phyloP scores from a whole-genome alignment of 2,329 filamentous ascomycete species.

The Trematosphaeria pertusa region DNA sequence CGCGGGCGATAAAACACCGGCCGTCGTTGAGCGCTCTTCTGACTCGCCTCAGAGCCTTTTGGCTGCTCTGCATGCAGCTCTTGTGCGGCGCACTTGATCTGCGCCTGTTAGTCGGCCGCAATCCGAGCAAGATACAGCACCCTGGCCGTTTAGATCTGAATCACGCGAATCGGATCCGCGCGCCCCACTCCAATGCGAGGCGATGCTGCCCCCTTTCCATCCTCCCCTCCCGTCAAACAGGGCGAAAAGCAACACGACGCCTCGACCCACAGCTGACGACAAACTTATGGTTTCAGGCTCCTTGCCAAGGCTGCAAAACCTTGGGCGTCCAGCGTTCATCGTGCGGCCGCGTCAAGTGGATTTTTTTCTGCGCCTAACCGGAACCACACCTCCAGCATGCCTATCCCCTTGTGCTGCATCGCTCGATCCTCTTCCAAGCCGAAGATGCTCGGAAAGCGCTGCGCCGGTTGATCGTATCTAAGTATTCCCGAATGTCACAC shows the following conservation, averaged over 20 bases:
- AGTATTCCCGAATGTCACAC: constrained; percentile 6
- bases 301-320: constrained; percentile 15
- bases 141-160: constrained; percentile 46
- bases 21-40: constrained; percentile 5
- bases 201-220: constrained; percentile 26
- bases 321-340: constrained; percentile 16
- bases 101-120: no score
- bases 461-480: constrained; percentile 18
- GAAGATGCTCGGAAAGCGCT: constrained; percentile 10
- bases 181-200: constrained; percentile 36
- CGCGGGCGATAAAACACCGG: no score
- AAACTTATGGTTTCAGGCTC: constrained; percentile 23
- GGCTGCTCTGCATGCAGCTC: constrained; percentile 9
- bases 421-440: constrained; percentile 2
- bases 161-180: constrained; percentile 41
- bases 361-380: background rate
- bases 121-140: constrained; percentile 39
- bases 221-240: constrained; percentile 12
- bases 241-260: constrained; percentile 23
- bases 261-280: constrained; percentile 15
- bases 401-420: background rate
- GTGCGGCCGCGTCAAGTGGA: background rate
- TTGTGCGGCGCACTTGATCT: constrained; percentile 13
- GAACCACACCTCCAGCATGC: background rate
- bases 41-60: constrained; percentile 5